Base-by-base conservation (phyloP, 2,329 filamentous ascomycete species). In the Venturia asperata region DNA sequence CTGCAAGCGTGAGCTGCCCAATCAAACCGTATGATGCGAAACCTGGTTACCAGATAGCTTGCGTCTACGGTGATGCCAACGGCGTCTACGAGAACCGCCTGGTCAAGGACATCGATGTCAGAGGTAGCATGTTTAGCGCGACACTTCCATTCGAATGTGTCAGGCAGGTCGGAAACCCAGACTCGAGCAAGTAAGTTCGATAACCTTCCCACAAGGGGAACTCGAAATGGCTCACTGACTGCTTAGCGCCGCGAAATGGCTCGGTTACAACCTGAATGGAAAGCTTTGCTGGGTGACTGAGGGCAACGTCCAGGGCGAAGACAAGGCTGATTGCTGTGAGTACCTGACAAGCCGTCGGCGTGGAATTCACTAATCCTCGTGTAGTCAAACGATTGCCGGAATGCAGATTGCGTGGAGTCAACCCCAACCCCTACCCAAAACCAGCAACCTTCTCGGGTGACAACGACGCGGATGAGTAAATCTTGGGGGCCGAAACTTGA, bases 71-170 rank as follows among this genome's bases (percentile, higher is more conserved):
- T 9, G 60, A 62, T n/a, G 30, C 37, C 4, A 43, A 24, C 1
- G 60, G 60, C 15, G 60, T 62, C 19, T 62, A 62, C n/a, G 39
- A 62, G 19, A 62, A 62, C 19, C 39, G n/a, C 13, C 17, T 62
- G 17, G 43, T 62, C 27, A 19, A 62, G 17, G n/a, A 62, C 27
- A 9, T 62, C 6, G n/a, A 17, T 17, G 60, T 62, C 27, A 13
- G 5, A n/a, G 60, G 60, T 5, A 43, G 17, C 37, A 62, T 34
- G 21, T 62, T 62, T 19, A 5, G 21, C 34, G 60, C 39, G 5
- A 62, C 60, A 30, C 39, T 62, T 27, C 60, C 60, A 9, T 62
- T 62, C 34, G 60, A 62, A 41, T 62, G 60, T 17, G 34, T 62
- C 17, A 62, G 60, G 7, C 60, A 62, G 11, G 60, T 62, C 17